phyloP scores from a whole-genome alignment of 2,329 filamentous ascomycete species.

The Amphichorda felina region DNA sequence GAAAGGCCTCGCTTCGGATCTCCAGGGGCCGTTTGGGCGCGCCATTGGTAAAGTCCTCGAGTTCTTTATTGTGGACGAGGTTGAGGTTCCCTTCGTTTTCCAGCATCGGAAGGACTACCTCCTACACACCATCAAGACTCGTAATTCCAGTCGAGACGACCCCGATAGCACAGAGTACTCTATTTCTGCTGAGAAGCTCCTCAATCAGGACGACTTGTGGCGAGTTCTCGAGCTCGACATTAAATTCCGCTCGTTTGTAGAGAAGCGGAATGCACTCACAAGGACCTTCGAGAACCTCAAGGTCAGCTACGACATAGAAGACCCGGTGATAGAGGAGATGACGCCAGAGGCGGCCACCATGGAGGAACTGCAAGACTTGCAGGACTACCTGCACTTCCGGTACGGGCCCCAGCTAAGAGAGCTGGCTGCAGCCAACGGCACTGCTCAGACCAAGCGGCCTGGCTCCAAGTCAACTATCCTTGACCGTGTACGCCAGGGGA shows the following conservation, averaged over 20 bases:
- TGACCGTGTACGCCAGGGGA: constrained; percentile 73
- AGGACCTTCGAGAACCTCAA: constrained; percentile 67
- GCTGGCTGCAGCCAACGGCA: constrained; percentile 50
- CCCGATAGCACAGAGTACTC: constrained; percentile 61
- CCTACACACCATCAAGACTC: constrained; percentile 70
- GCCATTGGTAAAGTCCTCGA: constrained; percentile 87
- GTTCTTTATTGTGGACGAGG: constrained; percentile 88
- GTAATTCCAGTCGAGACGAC: constrained; percentile 50
- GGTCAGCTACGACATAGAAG: constrained; percentile 44
- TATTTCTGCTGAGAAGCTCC: constrained; percentile 71
- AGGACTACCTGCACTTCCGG: constrained; percentile 93
- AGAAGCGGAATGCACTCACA: constrained; percentile 80
- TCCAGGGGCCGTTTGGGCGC: constrained; percentile 74
- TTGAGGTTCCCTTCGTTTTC: constrained; percentile 95
- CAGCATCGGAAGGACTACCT: constrained; percentile 97
- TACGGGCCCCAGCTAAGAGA: constrained; percentile 80
- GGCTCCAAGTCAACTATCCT: constrained; percentile 71
- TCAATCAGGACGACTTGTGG: constrained; percentile 91
- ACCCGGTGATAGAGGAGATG: constrained; percentile 71
- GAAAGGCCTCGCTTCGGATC: constrained; percentile 60
- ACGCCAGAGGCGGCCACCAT: constrained; percentile 70
- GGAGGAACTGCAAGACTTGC: constrained; percentile 91
- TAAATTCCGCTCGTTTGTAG: constrained; percentile 84
- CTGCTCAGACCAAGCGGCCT: constrained; percentile 64
- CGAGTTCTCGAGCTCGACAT: constrained; percentile 89